Base-by-base conservation (phyloP, 805 yeast genomes). In the Lachancea cidri region DNA sequence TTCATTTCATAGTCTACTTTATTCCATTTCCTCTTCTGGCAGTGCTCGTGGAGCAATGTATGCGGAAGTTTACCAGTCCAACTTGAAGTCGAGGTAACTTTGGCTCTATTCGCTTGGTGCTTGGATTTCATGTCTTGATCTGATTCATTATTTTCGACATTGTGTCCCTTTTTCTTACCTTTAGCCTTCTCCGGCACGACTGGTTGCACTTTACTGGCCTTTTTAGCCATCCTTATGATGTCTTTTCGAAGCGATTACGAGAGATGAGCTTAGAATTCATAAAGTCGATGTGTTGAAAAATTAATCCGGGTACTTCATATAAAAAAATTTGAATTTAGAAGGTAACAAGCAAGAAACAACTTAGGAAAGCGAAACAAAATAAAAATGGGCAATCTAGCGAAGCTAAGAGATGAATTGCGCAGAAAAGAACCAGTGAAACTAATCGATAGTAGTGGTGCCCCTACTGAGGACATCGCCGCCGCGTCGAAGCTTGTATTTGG, bases 21-120 rank as follows among this genome's bases (percentile, higher is more conserved):
- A 44, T 81, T 83, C 98, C 98, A 91, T 62, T 87, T 86, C 44
- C 76, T 79, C 58, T 82, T 84, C 59, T 86, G 96, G 47, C 93
- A 84, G 48, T 80, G 82, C 55, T 91, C 98, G 54, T 86, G 86
- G 4, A 91, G 71, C 14, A 91, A 63, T 0, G 93, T 80, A 2
- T 85, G 87, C 0, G 98, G 98, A 13, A 91, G 68, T 54, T 91
- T 91, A 1, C 98, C 98, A 0, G 96, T 88, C 96, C 96, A 88
- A 20, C 91, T 86, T 34, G 80, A 67, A 29, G 83, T 74, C 13
- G 83, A 81, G 0, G 84, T 73, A 0, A 80, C 83, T n/a, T 72
- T 63, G 20, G 74, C 59, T 49, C 79, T 56, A 47, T 66, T 46
- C 39, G 54, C 60, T 30, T 57, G 61, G 36, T 63, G 67, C 40